A percentile compares a stretch with the other conserved stretches of the same genome.
These are phyloP conservation scores for Aspergillus biplanus DNA, from an alignment of 495 filamentous ascomycete genomes.

Conservation along the genomic window DNA sequence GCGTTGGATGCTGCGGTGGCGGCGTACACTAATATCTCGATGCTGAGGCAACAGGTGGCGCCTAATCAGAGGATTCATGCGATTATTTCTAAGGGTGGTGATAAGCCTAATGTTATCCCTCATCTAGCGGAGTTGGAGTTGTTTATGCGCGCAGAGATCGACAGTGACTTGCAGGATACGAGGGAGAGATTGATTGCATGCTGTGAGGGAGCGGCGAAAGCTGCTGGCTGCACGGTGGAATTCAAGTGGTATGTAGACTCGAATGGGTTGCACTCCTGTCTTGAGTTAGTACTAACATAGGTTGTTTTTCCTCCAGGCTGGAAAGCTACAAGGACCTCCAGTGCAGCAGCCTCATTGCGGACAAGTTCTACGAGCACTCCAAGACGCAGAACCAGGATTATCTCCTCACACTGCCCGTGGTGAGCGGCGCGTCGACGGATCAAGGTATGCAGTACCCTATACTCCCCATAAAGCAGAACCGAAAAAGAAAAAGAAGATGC, in stretches of 20 bases:
- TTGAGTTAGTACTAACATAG: no score
- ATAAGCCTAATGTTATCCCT: not conserved
- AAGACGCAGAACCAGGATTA: slow-evolving; percentile 1
- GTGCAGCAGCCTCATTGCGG: not conserved
- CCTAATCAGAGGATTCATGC: not conserved
- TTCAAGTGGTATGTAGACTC: slow-evolving; percentile 28
- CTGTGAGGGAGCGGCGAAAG: slow-evolving; percentile 51
- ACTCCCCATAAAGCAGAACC: not conserved
- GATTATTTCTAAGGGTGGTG: not conserved
- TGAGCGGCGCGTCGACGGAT: slow-evolving; percentile 10
- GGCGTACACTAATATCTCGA: not conserved
- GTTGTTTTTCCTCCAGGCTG: not conserved
- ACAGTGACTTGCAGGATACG: slow-evolving; percentile 35
- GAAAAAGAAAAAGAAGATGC: not conserved
- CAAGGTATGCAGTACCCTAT: not conserved
- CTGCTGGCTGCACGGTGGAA: slow-evolving; percentile 49
- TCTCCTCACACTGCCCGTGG: not conserved
- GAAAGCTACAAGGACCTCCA: slow-evolving; percentile 9
- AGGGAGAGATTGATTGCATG: slow-evolving; percentile 43
- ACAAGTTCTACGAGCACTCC: not conserved
- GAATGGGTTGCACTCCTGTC: not conserved
- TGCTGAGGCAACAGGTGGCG: not conserved
- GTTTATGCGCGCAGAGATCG: slow-evolving; percentile 30
- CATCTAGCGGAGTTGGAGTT: not conserved
- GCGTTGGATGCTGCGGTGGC: not conserved